Percentiles rank a stretch among this genome's conserved stretches.
Conservation (phyloP, 2,329 filamentous ascomycete species). For the Claviceps arundinis region DNA sequence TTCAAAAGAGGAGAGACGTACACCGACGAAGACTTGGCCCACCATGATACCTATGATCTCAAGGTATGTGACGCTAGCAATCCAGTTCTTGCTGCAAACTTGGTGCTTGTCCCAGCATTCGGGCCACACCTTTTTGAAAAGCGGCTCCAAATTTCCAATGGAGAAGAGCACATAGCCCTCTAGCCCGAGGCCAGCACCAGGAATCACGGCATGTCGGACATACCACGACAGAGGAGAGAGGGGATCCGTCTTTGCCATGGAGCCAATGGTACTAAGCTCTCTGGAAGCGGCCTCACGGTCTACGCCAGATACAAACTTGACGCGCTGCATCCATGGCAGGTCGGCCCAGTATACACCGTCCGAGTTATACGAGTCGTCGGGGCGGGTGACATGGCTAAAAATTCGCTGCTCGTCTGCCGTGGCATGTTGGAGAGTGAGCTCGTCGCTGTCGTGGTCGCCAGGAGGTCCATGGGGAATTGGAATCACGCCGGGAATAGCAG, state of each 20-base stretch:
- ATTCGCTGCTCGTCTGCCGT: conserved; percentile 41
- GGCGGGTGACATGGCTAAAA: conserved; percentile 71
- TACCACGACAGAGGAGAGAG: conserved; percentile 77
- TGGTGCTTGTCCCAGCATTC: conserved; percentile 58
- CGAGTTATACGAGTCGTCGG: conserved; percentile 74
- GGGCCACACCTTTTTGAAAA: conserved; percentile 65
- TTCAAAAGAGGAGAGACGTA: conserved; percentile 27
- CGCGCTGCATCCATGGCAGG: conserved; percentile 53
- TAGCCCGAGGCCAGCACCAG: conserved; percentile 79
- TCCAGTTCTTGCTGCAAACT: conserved; percentile 68
- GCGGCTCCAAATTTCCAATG: conserved; percentile 79
- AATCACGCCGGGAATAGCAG: conserved; percentile 35
- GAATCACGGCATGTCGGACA: conserved; percentile 79
- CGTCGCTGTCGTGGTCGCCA: conserved; percentile 35
- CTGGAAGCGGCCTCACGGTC: conserved; percentile 55
- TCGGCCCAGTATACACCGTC: conserved; percentile 92
- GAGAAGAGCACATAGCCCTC: conserved; percentile 97
- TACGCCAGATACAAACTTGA: conserved; percentile 63
- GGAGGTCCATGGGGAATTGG: conserved; percentile 38
- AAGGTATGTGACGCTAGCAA: conserved; percentile 74
- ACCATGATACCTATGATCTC: conserved; percentile 93
- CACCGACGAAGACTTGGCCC: conserved; percentile 77
- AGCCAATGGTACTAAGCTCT: conserved; percentile 55
- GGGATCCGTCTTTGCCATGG: conserved; percentile 77
- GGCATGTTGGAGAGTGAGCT: conserved; percentile 28